Evolutionary conservation across 768 basidiomycete genomes (phyloP).

Genomic region (Albatrellus ellisii): DNA sequence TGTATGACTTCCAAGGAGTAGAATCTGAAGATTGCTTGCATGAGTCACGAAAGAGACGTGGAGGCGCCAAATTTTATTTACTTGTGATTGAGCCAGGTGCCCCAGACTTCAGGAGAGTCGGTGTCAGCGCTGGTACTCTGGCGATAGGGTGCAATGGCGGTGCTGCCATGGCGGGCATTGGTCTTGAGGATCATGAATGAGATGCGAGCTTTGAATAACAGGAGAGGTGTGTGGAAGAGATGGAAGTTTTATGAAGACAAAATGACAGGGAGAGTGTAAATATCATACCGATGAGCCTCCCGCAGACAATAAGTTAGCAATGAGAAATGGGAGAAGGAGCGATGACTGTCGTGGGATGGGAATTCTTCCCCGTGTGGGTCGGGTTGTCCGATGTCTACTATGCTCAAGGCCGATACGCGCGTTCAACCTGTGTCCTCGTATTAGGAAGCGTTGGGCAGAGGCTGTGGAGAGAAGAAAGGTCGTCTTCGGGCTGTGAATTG

Average conservation of each 20-base stretch:
- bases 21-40: slow-evolving; percentile 30
- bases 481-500: no score
- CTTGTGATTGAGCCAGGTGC: slow-evolving; percentile 55
- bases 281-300: no score
- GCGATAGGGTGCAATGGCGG: slow-evolving; percentile 11
- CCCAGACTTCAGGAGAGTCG: slow-evolving; percentile 50
- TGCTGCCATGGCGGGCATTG: slow-evolving; percentile 29
- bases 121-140: slow-evolving; percentile 7
- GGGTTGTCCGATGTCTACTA: no score
- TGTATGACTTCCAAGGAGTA: slow-evolving; percentile 82
- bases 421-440: no score
- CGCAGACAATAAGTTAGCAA: no score
- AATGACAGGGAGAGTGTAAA: not conserved
- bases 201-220: slow-evolving; percentile 5
- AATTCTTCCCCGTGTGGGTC: no score
- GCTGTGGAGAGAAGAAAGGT: no score
- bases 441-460: no score
- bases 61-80: slow-evolving; percentile 20
- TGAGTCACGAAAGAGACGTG: not conserved
- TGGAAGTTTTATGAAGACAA: not conserved
- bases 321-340: no score
- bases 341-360: no score
- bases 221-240: slow-evolving; percentile 10
- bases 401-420: no score
- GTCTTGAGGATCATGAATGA: slow-evolving; percentile 59